A percentile compares a stretch with the other conserved stretches of the same genome.
phyloP scores from a whole-genome alignment of 2,329 filamentous ascomycete species.

The Beauveria medogensis region DNA sequence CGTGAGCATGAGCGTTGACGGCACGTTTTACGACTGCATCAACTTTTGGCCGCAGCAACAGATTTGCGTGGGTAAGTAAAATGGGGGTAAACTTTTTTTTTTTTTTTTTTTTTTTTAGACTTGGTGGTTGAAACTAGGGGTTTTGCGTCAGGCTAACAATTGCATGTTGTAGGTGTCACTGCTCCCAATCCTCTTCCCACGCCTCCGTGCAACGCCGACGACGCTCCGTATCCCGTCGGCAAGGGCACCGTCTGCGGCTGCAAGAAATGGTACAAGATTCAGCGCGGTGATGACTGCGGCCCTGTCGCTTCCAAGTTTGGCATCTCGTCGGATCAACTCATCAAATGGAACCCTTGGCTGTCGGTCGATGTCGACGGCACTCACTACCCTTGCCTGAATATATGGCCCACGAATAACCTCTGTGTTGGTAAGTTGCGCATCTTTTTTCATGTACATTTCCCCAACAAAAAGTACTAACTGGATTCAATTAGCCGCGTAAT shows the following conservation, averaged over 20 bases:
- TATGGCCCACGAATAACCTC: constrained; percentile 8
- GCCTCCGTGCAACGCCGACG: not conserved
- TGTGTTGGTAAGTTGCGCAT: constrained; percentile 4
- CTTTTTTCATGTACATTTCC: not conserved
- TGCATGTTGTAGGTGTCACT: not conserved
- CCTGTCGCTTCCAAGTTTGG: constrained; percentile 6
- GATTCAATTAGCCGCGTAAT: not conserved
- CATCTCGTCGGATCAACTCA: constrained; percentile 7
- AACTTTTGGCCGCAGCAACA: constrained; percentile 8
- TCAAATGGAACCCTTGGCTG: constrained; percentile 11
- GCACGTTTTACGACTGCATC: constrained; percentile 10
- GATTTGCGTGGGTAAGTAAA: constrained; percentile 6
- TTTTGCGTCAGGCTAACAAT: no score
- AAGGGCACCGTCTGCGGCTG: constrained; percentile 7
- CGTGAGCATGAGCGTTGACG: constrained; percentile 1
- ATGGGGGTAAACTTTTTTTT: no score
- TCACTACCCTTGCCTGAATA: constrained; percentile 5
- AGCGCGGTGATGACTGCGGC: constrained; percentile 3
- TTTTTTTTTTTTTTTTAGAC: no score
- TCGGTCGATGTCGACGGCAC: constrained; percentile 4
- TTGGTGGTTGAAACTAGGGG: no score
- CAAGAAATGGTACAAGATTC: constrained; percentile 8
- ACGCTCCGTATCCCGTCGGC: constrained; percentile 7
- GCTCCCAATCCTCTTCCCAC: not conserved
- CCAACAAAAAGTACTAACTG: not conserved